Percentiles rank a stretch among this genome's conserved stretches.
Evolutionary conservation across 225 moss, liverwort and hornwort species (phyloP).

Genomic region (Sphagnum tenellum): DNA sequence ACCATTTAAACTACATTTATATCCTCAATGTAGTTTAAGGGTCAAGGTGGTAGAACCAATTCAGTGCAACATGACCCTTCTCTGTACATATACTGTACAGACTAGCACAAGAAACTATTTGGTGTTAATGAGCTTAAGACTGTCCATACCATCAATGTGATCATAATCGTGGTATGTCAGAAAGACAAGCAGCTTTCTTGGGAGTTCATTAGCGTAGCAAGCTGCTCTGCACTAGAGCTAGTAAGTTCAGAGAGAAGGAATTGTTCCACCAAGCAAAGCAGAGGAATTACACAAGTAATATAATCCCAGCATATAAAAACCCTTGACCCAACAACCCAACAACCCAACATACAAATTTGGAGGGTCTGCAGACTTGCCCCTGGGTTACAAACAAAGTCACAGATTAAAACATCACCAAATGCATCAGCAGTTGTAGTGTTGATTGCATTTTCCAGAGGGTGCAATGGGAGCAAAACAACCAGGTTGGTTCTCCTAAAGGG

Average conservation of each 20-base stretch:
- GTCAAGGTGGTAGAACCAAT: too few relatives aligned
- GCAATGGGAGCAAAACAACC: constrained; percentile 76
- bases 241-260: constrained; percentile 20
- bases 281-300: too few relatives aligned
- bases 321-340: too few relatives aligned
- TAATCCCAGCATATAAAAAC: too few relatives aligned
- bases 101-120: too few relatives aligned
- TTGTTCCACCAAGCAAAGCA: too few relatives aligned
- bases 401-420: constrained; percentile 71
- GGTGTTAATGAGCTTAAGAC: too few relatives aligned
- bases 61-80: too few relatives aligned
- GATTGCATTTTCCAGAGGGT: constrained; percentile 31
- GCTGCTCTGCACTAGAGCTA: constrained; percentile 72
- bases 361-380: constrained; percentile 46
- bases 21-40: too few relatives aligned
- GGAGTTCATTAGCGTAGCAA: constrained; percentile 69
- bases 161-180: constrained; percentile 85
- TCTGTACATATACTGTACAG: too few relatives aligned
- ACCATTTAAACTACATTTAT: too few relatives aligned
- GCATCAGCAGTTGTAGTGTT: constrained; percentile 47
- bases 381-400: constrained; percentile 78
- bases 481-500: constrained; percentile 81
- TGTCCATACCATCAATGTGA: constrained; percentile 68
- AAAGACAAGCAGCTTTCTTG: constrained; percentile 77
- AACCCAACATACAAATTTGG: too few relatives aligned